Percentiles rank a stretch among this genome's conserved stretches.
Conservation (phyloP, 176 grass and related monocot genomes). For the Hsuehochloa calcarea region DNA sequence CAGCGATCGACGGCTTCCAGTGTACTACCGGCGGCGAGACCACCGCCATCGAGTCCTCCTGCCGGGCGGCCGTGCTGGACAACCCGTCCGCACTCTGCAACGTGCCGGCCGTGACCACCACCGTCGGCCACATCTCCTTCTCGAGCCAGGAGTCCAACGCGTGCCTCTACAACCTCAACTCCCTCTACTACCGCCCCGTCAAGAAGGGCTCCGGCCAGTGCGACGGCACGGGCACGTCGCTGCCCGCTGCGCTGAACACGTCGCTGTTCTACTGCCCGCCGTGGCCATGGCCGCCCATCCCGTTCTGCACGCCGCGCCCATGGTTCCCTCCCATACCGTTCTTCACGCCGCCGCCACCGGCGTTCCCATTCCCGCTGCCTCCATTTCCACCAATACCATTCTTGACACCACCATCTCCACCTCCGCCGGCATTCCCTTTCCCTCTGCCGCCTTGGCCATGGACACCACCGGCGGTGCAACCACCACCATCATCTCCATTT, state of each 20-base stretch:
- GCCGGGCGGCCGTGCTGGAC: constrained; percentile 56
- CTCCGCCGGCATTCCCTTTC: constrained; percentile 48
- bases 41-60: constrained; percentile 53
- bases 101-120: constrained; percentile 56
- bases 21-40: constrained; percentile 45
- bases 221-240: background rate
- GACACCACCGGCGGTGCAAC: constrained; percentile 8
- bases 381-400: constrained; percentile 51
- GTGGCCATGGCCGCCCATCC: constrained; percentile 74
- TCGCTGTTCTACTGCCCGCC: constrained; percentile 86
- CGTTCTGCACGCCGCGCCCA: constrained; percentile 62
- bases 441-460: constrained; percentile 44
- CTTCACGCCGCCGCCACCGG: constrained; percentile 50
- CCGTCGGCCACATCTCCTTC: constrained; percentile 58
- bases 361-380: constrained; percentile 50
- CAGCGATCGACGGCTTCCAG: constrained; percentile 63
- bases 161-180: constrained; percentile 81
- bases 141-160: background rate
- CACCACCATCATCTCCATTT: constrained; percentile 38
- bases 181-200: constrained; percentile 72
- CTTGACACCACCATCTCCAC: constrained; percentile 38
- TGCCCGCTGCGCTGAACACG: constrained; percentile 28
- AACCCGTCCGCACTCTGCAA: constrained; percentile 65
- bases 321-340: constrained; percentile 74
- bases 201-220: constrained; percentile 39